Conservation (phyloP, 2,329 filamentous ascomycete genomes). For the Trichoderma semiorbis region DNA sequence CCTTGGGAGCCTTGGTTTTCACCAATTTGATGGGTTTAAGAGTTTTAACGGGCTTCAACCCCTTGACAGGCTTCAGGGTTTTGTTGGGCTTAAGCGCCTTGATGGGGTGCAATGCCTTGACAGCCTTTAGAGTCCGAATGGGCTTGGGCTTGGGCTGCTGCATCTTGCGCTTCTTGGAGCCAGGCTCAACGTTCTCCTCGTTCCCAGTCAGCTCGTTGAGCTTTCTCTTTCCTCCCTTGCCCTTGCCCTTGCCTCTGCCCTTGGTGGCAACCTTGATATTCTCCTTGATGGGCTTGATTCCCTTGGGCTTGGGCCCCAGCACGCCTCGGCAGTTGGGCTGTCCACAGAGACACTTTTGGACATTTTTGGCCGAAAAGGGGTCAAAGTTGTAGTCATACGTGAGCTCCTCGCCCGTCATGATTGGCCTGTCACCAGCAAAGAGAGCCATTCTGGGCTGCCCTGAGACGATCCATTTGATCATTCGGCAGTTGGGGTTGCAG, state of each 20-base stretch:
- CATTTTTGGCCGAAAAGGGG: conserved; percentile 65
- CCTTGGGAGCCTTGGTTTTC: background rate
- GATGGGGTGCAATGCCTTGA: conserved; percentile 1
- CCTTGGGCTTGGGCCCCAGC: conserved; percentile 59
- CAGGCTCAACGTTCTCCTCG: conserved; percentile 37
- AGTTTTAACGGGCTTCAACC: background rate
- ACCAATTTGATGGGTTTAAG: background rate
- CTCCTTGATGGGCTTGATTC: conserved; percentile 49
- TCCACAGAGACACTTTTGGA: conserved; percentile 63
- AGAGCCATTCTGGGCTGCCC: conserved; percentile 94
- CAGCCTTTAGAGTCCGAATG: conserved; percentile 9
- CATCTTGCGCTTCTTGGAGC: conserved; percentile 39
- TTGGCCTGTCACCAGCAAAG: conserved; percentile 84
- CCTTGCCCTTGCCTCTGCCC: conserved; percentile 19
- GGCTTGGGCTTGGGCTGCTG: conserved; percentile 27
- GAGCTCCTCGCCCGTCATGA: conserved; percentile 92
- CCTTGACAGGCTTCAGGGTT: background rate
- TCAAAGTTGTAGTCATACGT: conserved; percentile 87
- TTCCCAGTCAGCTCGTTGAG: conserved; percentile 50
- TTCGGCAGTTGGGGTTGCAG: conserved; percentile 91
- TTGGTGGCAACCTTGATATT: conserved; percentile 41
- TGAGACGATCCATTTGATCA: conserved; percentile 96
- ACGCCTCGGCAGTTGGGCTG: conserved; percentile 62
- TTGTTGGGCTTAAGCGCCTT: background rate
- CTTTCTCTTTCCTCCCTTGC: conserved; percentile 52